These are phyloP conservation scores for Neoscytalidium dimidiatum DNA, from an alignment of 2,329 filamentous ascomycete species.

Conservation along the genomic window DNA sequence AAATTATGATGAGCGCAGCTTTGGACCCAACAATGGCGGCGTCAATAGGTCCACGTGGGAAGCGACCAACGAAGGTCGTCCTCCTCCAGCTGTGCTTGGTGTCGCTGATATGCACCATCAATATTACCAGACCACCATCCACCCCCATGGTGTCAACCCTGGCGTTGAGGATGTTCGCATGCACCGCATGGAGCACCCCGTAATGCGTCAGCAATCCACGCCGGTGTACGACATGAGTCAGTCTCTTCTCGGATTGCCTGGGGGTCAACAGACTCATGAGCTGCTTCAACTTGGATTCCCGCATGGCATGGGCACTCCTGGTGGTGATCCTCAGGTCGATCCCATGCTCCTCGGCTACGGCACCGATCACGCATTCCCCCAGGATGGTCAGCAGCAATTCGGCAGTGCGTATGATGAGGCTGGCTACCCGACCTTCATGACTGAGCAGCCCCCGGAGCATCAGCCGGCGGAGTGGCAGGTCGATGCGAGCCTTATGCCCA, in stretches of 20 bases:
- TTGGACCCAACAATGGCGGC: constrained; percentile 31
- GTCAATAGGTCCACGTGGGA: constrained; percentile 54
- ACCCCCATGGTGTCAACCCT: constrained; percentile 39
- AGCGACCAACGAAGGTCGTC: constrained; percentile 52
- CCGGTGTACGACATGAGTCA: constrained; percentile 25
- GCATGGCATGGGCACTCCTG: background rate
- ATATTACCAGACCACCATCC: constrained; percentile 54
- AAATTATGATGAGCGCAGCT: constrained; percentile 30
- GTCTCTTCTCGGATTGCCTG: constrained; percentile 39
- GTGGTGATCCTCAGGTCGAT: constrained; percentile 32
- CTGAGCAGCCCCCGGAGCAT: background rate
- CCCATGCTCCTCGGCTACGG: constrained; percentile 43
- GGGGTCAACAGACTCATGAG: constrained; percentile 40
- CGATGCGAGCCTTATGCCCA: constrained; percentile 35
- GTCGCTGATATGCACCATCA: constrained; percentile 44
- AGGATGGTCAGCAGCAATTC: background rate
- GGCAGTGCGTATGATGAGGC: background rate
- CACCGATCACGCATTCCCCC: background rate
- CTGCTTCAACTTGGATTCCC: constrained; percentile 33
- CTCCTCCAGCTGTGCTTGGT: constrained; percentile 49
- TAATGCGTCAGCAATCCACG: background rate
- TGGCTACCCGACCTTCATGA: background rate
- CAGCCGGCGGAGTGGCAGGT: constrained; percentile 38
- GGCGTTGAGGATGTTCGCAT: constrained; percentile 43
- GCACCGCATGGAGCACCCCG: constrained; percentile 37